phyloP scores from a whole-genome alignment of 805 yeast species.

The Cyberlindnera saturnus region DNA sequence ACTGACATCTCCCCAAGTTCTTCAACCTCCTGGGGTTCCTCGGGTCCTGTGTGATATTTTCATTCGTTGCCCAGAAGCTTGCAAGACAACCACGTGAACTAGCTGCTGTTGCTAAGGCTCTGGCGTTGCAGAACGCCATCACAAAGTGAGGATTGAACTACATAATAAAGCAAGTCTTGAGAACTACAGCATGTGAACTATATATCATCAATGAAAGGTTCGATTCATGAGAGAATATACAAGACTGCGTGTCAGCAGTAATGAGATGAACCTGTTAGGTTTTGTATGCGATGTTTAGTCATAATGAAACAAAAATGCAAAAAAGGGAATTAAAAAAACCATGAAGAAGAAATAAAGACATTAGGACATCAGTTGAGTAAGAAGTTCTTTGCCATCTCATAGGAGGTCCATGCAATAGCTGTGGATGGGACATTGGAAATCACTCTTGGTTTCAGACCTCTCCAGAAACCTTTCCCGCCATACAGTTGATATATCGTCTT shows the following conservation, averaged over 20 bases:
- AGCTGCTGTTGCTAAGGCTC: slow-evolving; percentile 17
- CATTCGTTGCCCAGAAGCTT: slow-evolving; percentile 65
- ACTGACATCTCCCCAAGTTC: slow-evolving; percentile 30
- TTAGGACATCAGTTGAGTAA: slow-evolving; percentile 13
- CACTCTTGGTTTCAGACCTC: slow-evolving; percentile 88
- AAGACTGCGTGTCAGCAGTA: too few species aligned
- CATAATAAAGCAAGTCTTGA: too few species aligned
- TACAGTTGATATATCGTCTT: slow-evolving; percentile 53
- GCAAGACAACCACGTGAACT: slow-evolving; percentile 23
- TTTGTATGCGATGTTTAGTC: not conserved
- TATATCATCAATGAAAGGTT: too few species aligned
- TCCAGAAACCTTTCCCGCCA: slow-evolving; percentile 62
- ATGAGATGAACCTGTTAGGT: too few species aligned
- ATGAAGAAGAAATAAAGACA: not conserved
- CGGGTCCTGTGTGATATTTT: slow-evolving; percentile 75
- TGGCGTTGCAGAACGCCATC: slow-evolving; percentile 18
- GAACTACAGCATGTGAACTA: too few species aligned
- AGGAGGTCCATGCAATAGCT: slow-evolving; percentile 96
- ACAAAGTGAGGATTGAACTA: not conserved
- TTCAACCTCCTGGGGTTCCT: slow-evolving; percentile 74
- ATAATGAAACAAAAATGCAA: not conserved
- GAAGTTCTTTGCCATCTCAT: slow-evolving; percentile 83
- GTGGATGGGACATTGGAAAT: slow-evolving; percentile 93
- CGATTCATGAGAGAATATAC: too few species aligned
- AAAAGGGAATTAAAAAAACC: not conserved